Evolutionary conservation across 176 grass and related monocot species (phyloP), one percentile per base, ranked within the genome.

Genomic region (Bonia amplexicaulis): DNA sequence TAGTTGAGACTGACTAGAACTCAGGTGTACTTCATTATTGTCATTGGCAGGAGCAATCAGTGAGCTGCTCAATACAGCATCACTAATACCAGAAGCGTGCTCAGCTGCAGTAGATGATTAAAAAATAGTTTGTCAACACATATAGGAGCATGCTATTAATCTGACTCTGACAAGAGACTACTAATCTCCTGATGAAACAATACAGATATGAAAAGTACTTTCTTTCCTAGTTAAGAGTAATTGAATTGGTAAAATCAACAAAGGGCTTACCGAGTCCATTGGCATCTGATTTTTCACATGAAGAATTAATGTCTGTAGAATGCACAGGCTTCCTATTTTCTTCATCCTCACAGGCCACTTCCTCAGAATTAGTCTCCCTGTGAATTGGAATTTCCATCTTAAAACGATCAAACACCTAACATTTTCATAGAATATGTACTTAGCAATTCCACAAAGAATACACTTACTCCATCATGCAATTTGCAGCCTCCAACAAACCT

Each of bases 91-190:
- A 77, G 13, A 55, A 29, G 10, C 46, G 55, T 66, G 51, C 46
- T 78, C 39, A 78, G 11, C 88, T 86, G 79, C 20, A 78, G 57
- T 57, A 73, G 27, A 37, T 53, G 27, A 54, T n/a, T 7, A 9
- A 31, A 69, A 55, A 77, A 49, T 29, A 60, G 11, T 33, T 12
- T 41, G 7, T 23, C 7, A 47, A 60, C 22, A 66, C 35, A 67
- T 39, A 33, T 45, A 62, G 17, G 45, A 80, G 16, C 16, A 31
- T 71, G 16, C 9, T 55, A 57, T 37, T 47, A 31, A 5, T 61
- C 29, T 74, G 22, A 52, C 1, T 60, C 39, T 59, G 31, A 45
- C 7, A 26, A 48, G 15, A 80, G 5, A 41, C 17, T 59, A 47
- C 39, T 74, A 52, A 69, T 69, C 12, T 69, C 16, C 20, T 48